Evolutionary conservation across 768 basidiomycete genomes (phyloP).

Genomic region (Filobasidium wieringae): DNA sequence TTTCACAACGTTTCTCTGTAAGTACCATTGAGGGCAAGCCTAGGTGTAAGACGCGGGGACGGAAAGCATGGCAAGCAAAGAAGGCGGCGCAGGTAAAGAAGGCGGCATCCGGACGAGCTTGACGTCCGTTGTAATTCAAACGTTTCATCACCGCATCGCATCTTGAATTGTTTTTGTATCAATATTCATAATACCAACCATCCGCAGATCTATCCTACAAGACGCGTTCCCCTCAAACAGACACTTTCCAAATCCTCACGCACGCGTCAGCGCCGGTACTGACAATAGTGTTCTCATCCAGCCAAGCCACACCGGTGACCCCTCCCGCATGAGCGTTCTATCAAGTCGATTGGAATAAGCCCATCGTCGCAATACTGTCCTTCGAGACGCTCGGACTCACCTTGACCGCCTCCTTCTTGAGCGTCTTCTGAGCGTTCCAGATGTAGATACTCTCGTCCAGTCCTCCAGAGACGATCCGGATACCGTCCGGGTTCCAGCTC

Average conservation of each 20-base stretch:
- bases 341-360: not conserved
- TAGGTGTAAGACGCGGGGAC: too few relatives aligned
- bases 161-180: too few relatives aligned
- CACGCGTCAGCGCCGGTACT: slow-evolving; percentile 73
- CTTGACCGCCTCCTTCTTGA: slow-evolving; percentile 65
- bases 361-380: not conserved
- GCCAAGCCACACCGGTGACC: slow-evolving; percentile 69
- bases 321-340: slow-evolving; percentile 74
- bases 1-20: too few relatives aligned
- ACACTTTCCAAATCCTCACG: slow-evolving; percentile 45
- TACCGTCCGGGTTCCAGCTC: slow-evolving; percentile 60
- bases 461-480: slow-evolving; percentile 72
- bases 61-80: too few relatives aligned
- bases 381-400: slow-evolving; percentile 18
- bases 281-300: slow-evolving; percentile 49
- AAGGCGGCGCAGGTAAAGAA: too few relatives aligned
- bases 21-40: too few relatives aligned
- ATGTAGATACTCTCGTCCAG: slow-evolving; percentile 88
- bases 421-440: slow-evolving; percentile 57
- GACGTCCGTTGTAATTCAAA: too few relatives aligned
- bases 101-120: too few relatives aligned
- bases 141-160: too few relatives aligned
- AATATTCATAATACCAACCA: too few relatives aligned
- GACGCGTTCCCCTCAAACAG: too few relatives aligned
- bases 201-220: too few relatives aligned